phyloP scores from a whole-genome alignment of 208 protist species.

The Leishmania gerbilli region DNA sequence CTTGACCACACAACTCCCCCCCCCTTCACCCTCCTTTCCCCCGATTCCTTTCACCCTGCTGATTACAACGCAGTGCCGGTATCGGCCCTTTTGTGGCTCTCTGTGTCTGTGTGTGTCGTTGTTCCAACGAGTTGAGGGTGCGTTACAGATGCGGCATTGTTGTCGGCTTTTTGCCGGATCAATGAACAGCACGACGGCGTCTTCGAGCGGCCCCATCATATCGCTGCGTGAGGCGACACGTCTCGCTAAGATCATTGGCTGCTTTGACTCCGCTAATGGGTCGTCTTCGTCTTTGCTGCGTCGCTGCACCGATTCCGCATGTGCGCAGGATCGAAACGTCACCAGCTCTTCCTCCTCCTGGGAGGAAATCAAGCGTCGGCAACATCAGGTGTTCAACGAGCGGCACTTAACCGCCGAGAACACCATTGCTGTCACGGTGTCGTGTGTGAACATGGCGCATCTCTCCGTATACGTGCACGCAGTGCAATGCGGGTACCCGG shows the following conservation, averaged over 20 bases:
- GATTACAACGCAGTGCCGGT: not conserved
- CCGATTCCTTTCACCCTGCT: not conserved
- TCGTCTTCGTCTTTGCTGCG: not conserved
- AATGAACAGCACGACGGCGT: not conserved
- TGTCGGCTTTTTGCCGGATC: not conserved
- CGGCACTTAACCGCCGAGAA: conserved; percentile 11
- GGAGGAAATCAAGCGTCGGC: conserved; percentile 6
- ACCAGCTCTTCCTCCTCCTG: conserved; percentile 1
- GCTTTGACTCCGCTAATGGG: conserved; percentile 3
- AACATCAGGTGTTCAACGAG: conserved; percentile 22
- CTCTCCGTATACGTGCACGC: conserved; percentile 49
- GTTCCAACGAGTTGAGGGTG: not conserved
- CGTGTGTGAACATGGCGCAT: conserved; percentile 42
- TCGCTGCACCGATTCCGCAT: conserved; percentile 9
- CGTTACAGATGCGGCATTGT: not conserved
- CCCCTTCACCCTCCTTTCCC: not conserved
- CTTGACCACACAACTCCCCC: not conserved
- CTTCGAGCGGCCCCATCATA: not conserved
- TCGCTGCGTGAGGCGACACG: conserved; percentile 20
- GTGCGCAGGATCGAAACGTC: not conserved
- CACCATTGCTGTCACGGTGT: conserved; percentile 4
- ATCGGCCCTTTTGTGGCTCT: too few relatives aligned
- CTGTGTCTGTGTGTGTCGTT: not conserved
- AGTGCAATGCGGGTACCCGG: conserved; percentile 41
- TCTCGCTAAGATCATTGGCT: not conserved